Evolutionary conservation across 2,329 filamentous ascomycete species (phyloP).

Genomic region (Pestalotiopsis sp.): DNA sequence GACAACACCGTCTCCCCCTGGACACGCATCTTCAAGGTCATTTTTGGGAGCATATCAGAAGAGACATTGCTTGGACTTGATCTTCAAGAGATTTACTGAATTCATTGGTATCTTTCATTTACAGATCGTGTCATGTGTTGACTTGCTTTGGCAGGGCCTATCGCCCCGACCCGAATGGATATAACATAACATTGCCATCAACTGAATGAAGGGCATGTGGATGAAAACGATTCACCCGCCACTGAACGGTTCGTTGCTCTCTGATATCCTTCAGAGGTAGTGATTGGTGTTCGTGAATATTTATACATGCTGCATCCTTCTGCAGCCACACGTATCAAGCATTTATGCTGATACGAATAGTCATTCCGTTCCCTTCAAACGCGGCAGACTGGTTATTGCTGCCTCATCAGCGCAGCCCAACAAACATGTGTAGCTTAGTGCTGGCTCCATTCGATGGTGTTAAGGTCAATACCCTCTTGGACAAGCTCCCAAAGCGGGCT

Average conservation of each 20-base stretch:
- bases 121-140: not conserved
- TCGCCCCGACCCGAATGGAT: not conserved
- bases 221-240: not conserved
- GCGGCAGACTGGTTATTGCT: not conserved
- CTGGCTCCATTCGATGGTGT: constrained; percentile 98
- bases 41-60: no score
- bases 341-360: not conserved
- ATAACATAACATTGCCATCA: not conserved
- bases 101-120: not conserved
- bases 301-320: not conserved
- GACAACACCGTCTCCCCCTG: no score
- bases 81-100: not conserved
- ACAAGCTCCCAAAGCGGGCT: constrained; percentile 97
- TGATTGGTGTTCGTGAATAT: not conserved
- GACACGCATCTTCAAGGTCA: no score
- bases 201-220: not conserved
- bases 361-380: not conserved
- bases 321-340: not conserved
- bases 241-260: not conserved
- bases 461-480: constrained; percentile 92
- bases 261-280: not conserved
- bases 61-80: not conserved
- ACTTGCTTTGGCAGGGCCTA: not conserved
- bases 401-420: not conserved
- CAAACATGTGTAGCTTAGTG: constrained; percentile 56